Evolutionary conservation across 2,329 filamentous ascomycete species (phyloP).

Genomic region (Fonsecaea erecta): DNA sequence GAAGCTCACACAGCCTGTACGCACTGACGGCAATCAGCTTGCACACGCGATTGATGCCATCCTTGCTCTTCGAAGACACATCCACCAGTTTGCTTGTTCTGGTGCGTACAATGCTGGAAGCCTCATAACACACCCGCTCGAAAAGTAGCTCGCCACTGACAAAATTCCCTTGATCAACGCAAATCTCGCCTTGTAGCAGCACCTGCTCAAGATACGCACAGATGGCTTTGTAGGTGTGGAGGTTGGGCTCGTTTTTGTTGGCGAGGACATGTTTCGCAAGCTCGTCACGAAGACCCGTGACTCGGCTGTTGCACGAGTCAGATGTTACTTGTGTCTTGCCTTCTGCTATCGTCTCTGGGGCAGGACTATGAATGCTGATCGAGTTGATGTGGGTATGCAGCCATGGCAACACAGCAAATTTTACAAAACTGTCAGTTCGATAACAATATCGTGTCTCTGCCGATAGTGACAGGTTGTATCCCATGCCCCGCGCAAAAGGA

Average conservation of each 20-base stretch:
- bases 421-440: slow-evolving; percentile 25
- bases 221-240: slow-evolving; percentile 30
- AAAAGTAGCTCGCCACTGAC: slow-evolving; percentile 23
- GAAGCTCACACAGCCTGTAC: slow-evolving; percentile 33
- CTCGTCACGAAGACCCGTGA: slow-evolving; percentile 16
- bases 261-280: slow-evolving; percentile 15
- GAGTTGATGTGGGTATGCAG: slow-evolving; percentile 27
- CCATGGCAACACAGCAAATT: slow-evolving; percentile 26
- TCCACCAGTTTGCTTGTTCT: slow-evolving; percentile 31
- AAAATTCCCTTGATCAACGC: slow-evolving; percentile 24
- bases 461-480: slow-evolving; percentile 26
- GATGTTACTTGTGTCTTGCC: background rate
- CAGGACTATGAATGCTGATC: slow-evolving; percentile 21
- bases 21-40: slow-evolving; percentile 34
- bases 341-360: background rate
- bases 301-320: slow-evolving; percentile 5
- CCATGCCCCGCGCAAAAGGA: slow-evolving; percentile 31
- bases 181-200: slow-evolving; percentile 26
- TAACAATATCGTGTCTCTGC: slow-evolving; percentile 10
- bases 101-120: slow-evolving; percentile 31
- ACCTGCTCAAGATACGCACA: slow-evolving; percentile 31
- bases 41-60: slow-evolving; percentile 34
- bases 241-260: slow-evolving; percentile 20
- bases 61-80: slow-evolving; percentile 27
- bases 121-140: slow-evolving; percentile 32